A percentile compares a stretch with the other conserved stretches of the same genome.
Evolutionary conservation across 2,329 filamentous ascomycete genomes (phyloP).

Genomic region (Podosphaera fusca): DNA sequence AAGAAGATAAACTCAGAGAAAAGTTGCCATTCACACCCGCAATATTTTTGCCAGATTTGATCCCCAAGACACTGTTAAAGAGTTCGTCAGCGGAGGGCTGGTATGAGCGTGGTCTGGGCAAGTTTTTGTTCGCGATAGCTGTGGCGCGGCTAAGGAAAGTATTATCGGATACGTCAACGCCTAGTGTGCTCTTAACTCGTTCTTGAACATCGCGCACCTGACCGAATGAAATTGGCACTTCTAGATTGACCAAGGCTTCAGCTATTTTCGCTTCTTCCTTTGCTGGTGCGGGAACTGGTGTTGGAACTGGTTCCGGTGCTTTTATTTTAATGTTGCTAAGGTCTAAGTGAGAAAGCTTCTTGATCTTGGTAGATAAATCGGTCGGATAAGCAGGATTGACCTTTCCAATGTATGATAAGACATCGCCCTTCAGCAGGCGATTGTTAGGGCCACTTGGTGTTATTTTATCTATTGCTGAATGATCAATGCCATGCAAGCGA

Average conservation of each 20-base stretch:
- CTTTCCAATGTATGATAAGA: constrained; percentile 68
- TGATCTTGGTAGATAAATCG: constrained; percentile 45
- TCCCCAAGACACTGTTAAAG: constrained; percentile 70
- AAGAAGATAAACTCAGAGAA: constrained; percentile 15
- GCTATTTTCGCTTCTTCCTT: constrained; percentile 19
- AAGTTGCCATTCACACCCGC: constrained; percentile 38
- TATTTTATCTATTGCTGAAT: constrained; percentile 58
- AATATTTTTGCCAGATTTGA: constrained; percentile 27
- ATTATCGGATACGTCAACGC: constrained; percentile 60
- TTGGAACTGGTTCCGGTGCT: constrained; percentile 17
- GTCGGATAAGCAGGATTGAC: constrained; percentile 52
- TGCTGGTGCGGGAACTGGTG: constrained; percentile 19
- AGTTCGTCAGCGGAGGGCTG: constrained; percentile 57
- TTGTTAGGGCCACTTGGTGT: constrained; percentile 71
- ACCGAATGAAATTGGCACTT: constrained; percentile 53
- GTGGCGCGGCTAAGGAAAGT: constrained; percentile 72
- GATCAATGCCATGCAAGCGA: constrained; percentile 52
- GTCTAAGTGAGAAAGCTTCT: constrained; percentile 63
- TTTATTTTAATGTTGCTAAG: constrained; percentile 86
- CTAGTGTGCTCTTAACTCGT: constrained; percentile 53
- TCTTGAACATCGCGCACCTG: constrained; percentile 57
- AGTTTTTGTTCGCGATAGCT: constrained; percentile 66
- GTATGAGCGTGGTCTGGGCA: constrained; percentile 42
- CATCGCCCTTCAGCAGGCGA: constrained; percentile 81
- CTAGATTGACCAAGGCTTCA: constrained; percentile 23